A percentile compares a stretch with the other conserved stretches of the same genome.
Conservation (phyloP, 225 moss, liverwort and hornwort genomes). For the Pleurozium schreberi region DNA sequence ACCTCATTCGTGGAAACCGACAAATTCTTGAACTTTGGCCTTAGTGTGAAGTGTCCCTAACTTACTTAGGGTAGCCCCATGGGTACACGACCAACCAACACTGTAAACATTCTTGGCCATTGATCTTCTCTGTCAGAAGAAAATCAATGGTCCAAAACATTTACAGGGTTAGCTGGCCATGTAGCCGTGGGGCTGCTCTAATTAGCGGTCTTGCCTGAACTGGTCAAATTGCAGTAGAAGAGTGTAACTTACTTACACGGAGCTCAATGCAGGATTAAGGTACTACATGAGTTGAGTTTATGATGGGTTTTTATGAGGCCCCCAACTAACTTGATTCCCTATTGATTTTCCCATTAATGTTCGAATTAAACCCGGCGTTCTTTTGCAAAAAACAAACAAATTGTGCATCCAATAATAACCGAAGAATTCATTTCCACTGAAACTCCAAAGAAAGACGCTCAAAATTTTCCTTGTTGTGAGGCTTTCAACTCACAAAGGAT, state of each 20-base stretch:
- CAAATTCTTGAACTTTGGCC: too few species aligned
- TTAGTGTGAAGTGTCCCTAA: too few species aligned
- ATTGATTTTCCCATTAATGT: background rate
- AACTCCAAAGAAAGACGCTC: too few species aligned
- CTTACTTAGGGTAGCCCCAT: too few species aligned
- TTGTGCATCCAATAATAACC: background rate
- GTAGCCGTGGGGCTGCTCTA: too few species aligned
- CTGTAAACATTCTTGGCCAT: too few species aligned
- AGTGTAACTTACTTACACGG: background rate
- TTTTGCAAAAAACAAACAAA: background rate
- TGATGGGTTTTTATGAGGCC: background rate
- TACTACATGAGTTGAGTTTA: background rate
- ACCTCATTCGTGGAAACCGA: too few species aligned
- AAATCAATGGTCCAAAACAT: too few species aligned
- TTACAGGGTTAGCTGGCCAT: too few species aligned
- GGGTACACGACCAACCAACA: too few species aligned
- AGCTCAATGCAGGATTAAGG: background rate
- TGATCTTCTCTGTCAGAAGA: too few species aligned
- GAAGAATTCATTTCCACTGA: background rate
- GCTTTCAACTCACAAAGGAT: background rate
- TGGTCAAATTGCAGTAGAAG: background rate
- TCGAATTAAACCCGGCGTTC: background rate
- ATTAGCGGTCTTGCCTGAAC: too few species aligned
- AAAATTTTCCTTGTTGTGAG: background rate
- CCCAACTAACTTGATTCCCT: background rate